Conservation (phyloP, 169 alveolate genomes). For the Toxoplasma gondii region DNA sequence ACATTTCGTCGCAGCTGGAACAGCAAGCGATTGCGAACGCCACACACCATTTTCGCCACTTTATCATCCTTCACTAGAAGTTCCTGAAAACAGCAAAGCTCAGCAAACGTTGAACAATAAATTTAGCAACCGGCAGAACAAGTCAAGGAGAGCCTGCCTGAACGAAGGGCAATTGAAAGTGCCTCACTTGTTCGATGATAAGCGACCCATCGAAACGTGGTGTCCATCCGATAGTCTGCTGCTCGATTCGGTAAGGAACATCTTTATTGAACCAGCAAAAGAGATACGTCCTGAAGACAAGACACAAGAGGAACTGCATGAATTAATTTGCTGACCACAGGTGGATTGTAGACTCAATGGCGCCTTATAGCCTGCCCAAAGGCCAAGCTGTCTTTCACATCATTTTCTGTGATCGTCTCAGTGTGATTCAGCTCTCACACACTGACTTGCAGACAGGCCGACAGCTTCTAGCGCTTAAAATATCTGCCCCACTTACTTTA, state of each 20-base stretch:
- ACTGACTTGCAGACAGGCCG: too few relatives aligned
- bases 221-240: slow-evolving; percentile 73
- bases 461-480: too few relatives aligned
- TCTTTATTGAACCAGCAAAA: slow-evolving; percentile 74
- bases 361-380: too few relatives aligned
- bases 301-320: neutral
- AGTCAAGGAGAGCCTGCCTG: neutral
- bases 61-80: slow-evolving; percentile 62
- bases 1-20: slow-evolving; percentile 69
- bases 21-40: slow-evolving; percentile 67
- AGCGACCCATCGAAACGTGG: slow-evolving; percentile 62
- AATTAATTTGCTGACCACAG: too few relatives aligned
- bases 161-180: neutral
- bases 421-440: too few relatives aligned
- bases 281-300: slow-evolving; percentile 60
- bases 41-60: slow-evolving; percentile 72
- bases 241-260: slow-evolving; percentile 69
- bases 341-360: too few relatives aligned
- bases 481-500: slow-evolving; percentile 42
- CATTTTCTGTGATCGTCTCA: too few relatives aligned
- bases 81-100: slow-evolving; percentile 40
- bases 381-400: too few relatives aligned
- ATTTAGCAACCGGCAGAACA: neutral
- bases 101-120: neutral
- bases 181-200: slow-evolving; percentile 64